Evolutionary conservation across 805 yeast genomes (phyloP).

Genomic region (Diddensiella santjacobensis): DNA sequence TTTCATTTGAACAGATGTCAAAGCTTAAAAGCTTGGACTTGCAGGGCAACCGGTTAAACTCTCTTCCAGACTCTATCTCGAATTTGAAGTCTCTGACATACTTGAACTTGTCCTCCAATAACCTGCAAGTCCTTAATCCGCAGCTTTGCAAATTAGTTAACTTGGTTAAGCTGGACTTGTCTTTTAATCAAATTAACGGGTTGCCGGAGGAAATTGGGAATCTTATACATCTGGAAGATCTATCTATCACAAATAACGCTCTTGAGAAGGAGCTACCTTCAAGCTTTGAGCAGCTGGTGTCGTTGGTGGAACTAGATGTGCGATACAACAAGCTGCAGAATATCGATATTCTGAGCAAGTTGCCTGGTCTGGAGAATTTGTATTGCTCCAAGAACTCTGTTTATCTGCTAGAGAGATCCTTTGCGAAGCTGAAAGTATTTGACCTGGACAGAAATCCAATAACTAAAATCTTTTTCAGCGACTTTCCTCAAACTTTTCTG

Average conservation of each 20-base stretch:
- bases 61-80: slow-evolving; percentile 59
- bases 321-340: slow-evolving; percentile 58
- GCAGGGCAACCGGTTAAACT: slow-evolving; percentile 68
- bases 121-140: slow-evolving; percentile 51
- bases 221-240: slow-evolving; percentile 57
- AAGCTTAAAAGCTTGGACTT: slow-evolving; percentile 56
- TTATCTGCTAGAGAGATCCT: slow-evolving; percentile 60
- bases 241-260: slow-evolving; percentile 72
- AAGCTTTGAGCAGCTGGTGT: slow-evolving; percentile 48
- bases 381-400: slow-evolving; percentile 73
- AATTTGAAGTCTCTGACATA: slow-evolving; percentile 49
- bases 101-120: slow-evolving; percentile 78
- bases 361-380: slow-evolving; percentile 65
- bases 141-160: slow-evolving; percentile 56
- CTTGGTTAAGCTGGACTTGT: slow-evolving; percentile 67
- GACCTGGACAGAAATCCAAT: slow-evolving; percentile 82
- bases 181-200: slow-evolving; percentile 65
- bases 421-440: slow-evolving; percentile 61
- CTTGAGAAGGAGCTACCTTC: slow-evolving; percentile 51
- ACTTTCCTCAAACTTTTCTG: slow-evolving; percentile 40
- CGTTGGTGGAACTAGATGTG: slow-evolving; percentile 69
- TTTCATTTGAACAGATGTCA: slow-evolving; percentile 49
- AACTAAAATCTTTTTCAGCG: slow-evolving; percentile 47
- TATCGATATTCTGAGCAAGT: slow-evolving; percentile 51
- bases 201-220: slow-evolving; percentile 62